Percentiles rank a stretch among this genome's conserved stretches.
These are phyloP conservation scores for Apophysomyces trapeziformis DNA, from an alignment of 371 early-diverging fungal genomes.

Conservation along the genomic window DNA sequence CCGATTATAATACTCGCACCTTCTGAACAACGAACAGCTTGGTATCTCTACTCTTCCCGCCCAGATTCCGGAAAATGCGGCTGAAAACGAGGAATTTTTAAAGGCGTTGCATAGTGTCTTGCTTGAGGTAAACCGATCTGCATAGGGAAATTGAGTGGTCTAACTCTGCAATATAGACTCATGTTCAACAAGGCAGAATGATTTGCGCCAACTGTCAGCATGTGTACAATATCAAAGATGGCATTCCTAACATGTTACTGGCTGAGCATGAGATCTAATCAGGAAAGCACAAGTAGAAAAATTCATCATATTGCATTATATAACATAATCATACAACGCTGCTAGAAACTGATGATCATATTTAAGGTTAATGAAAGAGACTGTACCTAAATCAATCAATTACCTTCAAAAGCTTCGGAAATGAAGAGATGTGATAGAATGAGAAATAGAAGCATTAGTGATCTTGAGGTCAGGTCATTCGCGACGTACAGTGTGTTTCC, in stretches of 20 bases:
- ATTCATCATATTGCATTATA: neutral
- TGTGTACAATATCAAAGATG: slow-evolving; percentile 89
- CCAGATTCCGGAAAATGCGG: slow-evolving; percentile 73
- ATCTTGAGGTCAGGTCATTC: too few relatives aligned
- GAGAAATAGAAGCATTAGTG: too few relatives aligned
- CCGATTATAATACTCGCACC: neutral
- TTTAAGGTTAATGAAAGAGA: too few relatives aligned
- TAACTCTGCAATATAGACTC: slow-evolving; percentile 56
- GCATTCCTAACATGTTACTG: slow-evolving; percentile 97
- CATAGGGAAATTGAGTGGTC: neutral
- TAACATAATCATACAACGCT: neutral
- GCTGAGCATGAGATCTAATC: slow-evolving; percentile 91
- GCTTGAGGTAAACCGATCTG: slow-evolving; percentile 68
- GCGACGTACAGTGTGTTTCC: too few relatives aligned
- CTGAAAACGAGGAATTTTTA: slow-evolving; percentile 75
- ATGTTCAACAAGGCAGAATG: slow-evolving; percentile 90
- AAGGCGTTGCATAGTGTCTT: slow-evolving; percentile 75
- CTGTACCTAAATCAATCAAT: too few relatives aligned
- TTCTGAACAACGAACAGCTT: slow-evolving; percentile 43
- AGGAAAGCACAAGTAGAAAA: slow-evolving; percentile 1
- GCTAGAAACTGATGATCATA: too few relatives aligned
- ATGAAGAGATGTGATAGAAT: too few relatives aligned
- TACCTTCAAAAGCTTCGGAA: too few relatives aligned
- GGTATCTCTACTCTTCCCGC: slow-evolving; percentile 70
- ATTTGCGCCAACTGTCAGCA: slow-evolving; percentile 89